Conservation (phyloP, 139 green algal species). For the Pseudopediastrum boryanum region DNA sequence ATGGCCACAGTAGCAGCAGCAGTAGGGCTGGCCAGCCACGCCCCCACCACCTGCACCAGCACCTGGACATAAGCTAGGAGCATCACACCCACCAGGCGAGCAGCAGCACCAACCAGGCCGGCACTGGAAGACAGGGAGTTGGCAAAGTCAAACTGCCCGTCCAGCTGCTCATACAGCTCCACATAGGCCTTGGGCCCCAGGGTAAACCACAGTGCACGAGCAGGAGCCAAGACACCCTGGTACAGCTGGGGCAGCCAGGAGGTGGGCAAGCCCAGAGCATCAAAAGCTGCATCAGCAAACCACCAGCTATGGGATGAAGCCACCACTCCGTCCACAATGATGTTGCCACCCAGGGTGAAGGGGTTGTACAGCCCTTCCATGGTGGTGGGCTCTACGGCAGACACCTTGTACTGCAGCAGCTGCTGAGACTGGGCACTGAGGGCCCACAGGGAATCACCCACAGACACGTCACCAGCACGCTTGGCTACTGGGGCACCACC, state of each 20-base stretch:
- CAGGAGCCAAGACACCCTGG: slow-evolving; percentile 8
- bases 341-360: slow-evolving; percentile 17
- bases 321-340: slow-evolving; percentile 13
- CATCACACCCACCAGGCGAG: not conserved
- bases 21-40: no score
- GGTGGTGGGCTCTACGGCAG: no score
- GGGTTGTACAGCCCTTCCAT: slow-evolving; percentile 22
- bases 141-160: not conserved
- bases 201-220: not conserved
- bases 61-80: not conserved
- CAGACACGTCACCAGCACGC: not conserved
- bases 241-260: not conserved
- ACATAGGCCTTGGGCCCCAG: not conserved
- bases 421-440: no score
- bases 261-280: not conserved
- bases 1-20: no score
- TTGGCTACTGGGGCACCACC: not conserved
- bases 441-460: no score
- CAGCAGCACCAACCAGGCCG: not conserved
- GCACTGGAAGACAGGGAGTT: not conserved
- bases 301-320: slow-evolving; percentile 7
- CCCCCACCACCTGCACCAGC: no score
- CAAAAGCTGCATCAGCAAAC: not conserved
- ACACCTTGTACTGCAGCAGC: no score
- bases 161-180: not conserved